Evolutionary conservation across 495 filamentous ascomycete species (phyloP).

Genomic region (Neurospora sp.): DNA sequence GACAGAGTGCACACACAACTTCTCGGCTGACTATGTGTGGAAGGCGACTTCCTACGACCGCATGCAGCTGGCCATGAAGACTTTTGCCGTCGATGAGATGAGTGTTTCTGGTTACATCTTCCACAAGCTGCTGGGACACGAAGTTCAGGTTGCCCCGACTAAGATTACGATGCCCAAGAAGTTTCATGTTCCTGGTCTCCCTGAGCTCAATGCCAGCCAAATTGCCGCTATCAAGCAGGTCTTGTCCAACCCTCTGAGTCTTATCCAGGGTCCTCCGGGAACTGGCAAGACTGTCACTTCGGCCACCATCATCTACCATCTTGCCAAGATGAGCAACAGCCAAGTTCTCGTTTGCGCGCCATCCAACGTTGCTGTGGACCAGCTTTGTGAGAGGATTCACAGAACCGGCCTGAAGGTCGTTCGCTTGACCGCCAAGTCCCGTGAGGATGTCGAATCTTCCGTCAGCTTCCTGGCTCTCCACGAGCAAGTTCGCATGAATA

Average conservation of each 20-base stretch:
- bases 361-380: slow-evolving; percentile 97
- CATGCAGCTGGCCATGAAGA: slow-evolving; percentile 99
- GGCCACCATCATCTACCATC: slow-evolving; percentile 95
- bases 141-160: slow-evolving; percentile 91
- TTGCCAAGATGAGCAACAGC: slow-evolving; percentile 88
- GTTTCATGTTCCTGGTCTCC: slow-evolving; percentile 90
- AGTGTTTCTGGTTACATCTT: slow-evolving; percentile 99
- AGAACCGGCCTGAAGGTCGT: slow-evolving; percentile 90
- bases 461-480: slow-evolving; percentile 92
- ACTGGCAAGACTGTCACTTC: slow-evolving; percentile 99
- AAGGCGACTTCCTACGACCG: slow-evolving; percentile 98
- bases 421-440: slow-evolving; percentile 95
- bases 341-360: slow-evolving; percentile 95
- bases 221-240: slow-evolving; percentile 96
- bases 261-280: slow-evolving; percentile 95
- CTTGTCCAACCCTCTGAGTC: slow-evolving; percentile 78
- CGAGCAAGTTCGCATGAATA: slow-evolving; percentile 94
- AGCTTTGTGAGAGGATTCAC: slow-evolving; percentile 96
- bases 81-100: slow-evolving; percentile 95
- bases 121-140: slow-evolving; percentile 91
- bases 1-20: slow-evolving; percentile 96
- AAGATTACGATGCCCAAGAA: slow-evolving; percentile 96
- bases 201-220: slow-evolving; percentile 91
- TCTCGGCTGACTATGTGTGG: slow-evolving; percentile 98
- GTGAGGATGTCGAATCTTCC: slow-evolving; percentile 95